Conservation (phyloP, 306 rosid genomes). For the Cicer pinnatifidum region DNA sequence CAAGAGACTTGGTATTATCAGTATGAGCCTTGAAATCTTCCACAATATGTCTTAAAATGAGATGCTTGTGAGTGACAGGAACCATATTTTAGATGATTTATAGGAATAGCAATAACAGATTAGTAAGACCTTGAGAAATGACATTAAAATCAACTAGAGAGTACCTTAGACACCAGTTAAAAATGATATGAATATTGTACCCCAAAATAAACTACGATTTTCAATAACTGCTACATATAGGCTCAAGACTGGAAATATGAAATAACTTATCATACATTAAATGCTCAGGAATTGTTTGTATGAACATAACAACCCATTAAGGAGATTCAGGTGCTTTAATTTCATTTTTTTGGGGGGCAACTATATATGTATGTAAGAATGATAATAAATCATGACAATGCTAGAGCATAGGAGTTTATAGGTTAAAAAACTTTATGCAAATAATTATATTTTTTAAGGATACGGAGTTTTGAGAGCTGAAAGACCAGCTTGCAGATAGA, state of each 20-base stretch:
- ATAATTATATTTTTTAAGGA: constrained; percentile 50
- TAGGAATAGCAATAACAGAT: constrained; percentile 1
- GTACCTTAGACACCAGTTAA: constrained; percentile 22
- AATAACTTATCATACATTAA: not conserved
- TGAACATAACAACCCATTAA: not conserved
- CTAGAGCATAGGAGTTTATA: constrained; percentile 18
- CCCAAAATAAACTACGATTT: constrained; percentile 18
- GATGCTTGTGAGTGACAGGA: constrained; percentile 9
- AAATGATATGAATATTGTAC: constrained; percentile 11
- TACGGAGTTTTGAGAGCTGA: constrained; percentile 98
- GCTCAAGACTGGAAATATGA: not conserved
- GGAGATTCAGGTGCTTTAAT: constrained; percentile 1
- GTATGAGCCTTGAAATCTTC: constrained; percentile 25
- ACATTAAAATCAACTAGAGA: constrained; percentile 11
- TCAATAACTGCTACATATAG: constrained; percentile 31
- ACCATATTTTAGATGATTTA: constrained; percentile 19
- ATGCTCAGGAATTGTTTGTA: not conserved
- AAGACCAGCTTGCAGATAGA: constrained; percentile 94
- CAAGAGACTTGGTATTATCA: constrained; percentile 25
- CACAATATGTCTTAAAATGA: constrained; percentile 10
- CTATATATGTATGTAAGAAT: constrained; percentile 29
- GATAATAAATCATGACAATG: constrained; percentile 18
- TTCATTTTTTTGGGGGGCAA: not conserved
- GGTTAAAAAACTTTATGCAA: constrained; percentile 17
- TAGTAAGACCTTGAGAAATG: constrained; percentile 23